These are phyloP conservation scores for Exophiala lecanii-corni DNA, from an alignment of 2,329 filamentous ascomycete species.

Conservation along the genomic window DNA sequence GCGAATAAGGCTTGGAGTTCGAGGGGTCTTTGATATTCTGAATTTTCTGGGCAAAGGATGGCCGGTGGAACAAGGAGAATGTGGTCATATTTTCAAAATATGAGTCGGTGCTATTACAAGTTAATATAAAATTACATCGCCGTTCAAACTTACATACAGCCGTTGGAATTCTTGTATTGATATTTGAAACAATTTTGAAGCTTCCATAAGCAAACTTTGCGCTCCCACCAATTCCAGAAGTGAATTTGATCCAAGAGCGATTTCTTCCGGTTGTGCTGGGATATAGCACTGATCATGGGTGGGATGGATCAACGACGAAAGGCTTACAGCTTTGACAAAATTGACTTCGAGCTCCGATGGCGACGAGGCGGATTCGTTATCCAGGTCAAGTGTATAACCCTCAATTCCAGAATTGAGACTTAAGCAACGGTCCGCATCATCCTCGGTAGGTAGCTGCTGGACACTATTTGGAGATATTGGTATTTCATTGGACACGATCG, in stretches of 20 bases:
- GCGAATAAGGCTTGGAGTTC: slow-evolving; percentile 29
- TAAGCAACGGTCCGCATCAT: no score
- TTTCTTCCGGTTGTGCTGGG: background rate
- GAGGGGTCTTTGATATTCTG: slow-evolving; percentile 12
- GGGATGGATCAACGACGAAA: background rate
- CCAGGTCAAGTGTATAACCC: background rate
- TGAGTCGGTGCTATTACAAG: slow-evolving; percentile 20
- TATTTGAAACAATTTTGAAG: background rate
- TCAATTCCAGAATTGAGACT: background rate
- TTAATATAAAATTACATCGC: no score
- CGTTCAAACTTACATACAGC: no score
- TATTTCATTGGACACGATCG: background rate
- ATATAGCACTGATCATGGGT: background rate
- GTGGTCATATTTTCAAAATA: slow-evolving; percentile 32
- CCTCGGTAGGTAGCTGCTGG: no score
- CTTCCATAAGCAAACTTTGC: background rate
- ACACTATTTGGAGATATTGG: no score
- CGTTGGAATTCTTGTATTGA: background rate
- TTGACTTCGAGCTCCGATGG: background rate
- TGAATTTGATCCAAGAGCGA: background rate
- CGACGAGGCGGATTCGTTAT: background rate
- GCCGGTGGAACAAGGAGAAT: slow-evolving; percentile 31
- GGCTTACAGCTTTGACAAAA: background rate
- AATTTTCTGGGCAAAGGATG: slow-evolving; percentile 29
- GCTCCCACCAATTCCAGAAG: background rate